Base-by-base conservation (phyloP, 108 stramenopile species). In the Nitzschia sp. region DNA sequence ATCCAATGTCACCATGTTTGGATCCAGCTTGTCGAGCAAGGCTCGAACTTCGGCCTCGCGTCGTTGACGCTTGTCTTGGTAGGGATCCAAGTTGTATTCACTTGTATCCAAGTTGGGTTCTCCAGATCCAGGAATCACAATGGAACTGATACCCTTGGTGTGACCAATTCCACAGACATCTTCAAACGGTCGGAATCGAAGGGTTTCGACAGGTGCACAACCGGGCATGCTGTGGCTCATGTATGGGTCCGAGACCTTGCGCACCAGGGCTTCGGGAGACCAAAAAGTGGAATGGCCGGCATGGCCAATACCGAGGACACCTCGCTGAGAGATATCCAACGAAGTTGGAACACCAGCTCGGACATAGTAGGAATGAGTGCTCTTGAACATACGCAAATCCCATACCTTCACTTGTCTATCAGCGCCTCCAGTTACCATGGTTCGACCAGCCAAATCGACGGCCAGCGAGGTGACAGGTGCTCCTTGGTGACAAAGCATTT, bases 91-190 rank as follows among this genome's bases (percentile, higher is more conserved):
- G 67, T 86, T 83, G 76, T 86, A 85, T 56, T 94, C 95, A 58
- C 88, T 86, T 14, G 95, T 81, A 73, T 99, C 99, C 41, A 95
- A 79, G 75, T 96, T 96, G 10, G 98, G 87, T 71, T 97, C 97
- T 26, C 97, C 99, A 20, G 93, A 82, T 39, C 99, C 99, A 37
- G 99, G 99, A 51, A 97, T 89, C 21, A 98, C 93, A 66, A 98
- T 92, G 10, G 94, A 91, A 39, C 80, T 80, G 20, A 96, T 71
- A 44, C 98, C 99, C 37, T 80, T 79, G 0, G 80, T 57, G 70
- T 98, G 97, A n/a, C 98, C 97, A 44, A 98, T 70, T 10, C 92
- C 92, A 57, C 95, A 88, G 15, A 95, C 96, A 89, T 99, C 99
- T 82, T 99, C 97, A 65, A 87, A 97, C 0, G 99, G 99, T 22